Base-by-base conservation (phyloP, 306 rosid genomes). In the Chamaecrista fasciculata region DNA sequence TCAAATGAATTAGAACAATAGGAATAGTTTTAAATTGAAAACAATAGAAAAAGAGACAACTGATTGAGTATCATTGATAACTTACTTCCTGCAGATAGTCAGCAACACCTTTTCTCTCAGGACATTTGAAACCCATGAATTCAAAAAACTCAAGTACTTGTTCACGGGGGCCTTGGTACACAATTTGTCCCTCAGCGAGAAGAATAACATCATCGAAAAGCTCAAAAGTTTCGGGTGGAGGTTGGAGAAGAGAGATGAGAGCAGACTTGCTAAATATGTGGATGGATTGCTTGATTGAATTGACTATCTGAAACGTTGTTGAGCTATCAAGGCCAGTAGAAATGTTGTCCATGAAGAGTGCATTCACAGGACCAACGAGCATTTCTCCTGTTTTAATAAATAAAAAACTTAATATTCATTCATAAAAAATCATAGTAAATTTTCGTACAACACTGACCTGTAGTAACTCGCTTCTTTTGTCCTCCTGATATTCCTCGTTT, bases 341-440 rank as follows among this genome's bases (percentile, higher is more conserved):
- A 56, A 70, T 70, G 66, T 57, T 43, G 23, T 70, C 75, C 58
- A 70, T 70, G 66, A 70, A 70, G 66, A 70, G 43, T 14, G 8
- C 78, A 64, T 73, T 73, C 24, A 64, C 65, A 40, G 78, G 78
- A 11, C 78, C 72, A 64, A 73, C 78, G 43, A 73, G 71, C 78
- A 73, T 73, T 44, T 73, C 78, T 31, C 72, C 78, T 52, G 66
- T 28, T 26, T 39, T 31, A 63, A 11, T 28, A 25, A 34, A 53
- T 0, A 1, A 25, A 21, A 0, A 19, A 37, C n/a, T 40, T 12
- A 55, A 31, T 12, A 29, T 43, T 21, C 55, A 50, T 8, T 39
- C 40, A 20, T 19, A 49, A 37, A 26, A n/a, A 29, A 7, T 40
- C 46, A 40, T 0, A 37, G 43, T 37, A 7, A 7, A 10, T 34